Conservation (phyloP, 1,139 yeast species). For the Pichia norvegensis region DNA sequence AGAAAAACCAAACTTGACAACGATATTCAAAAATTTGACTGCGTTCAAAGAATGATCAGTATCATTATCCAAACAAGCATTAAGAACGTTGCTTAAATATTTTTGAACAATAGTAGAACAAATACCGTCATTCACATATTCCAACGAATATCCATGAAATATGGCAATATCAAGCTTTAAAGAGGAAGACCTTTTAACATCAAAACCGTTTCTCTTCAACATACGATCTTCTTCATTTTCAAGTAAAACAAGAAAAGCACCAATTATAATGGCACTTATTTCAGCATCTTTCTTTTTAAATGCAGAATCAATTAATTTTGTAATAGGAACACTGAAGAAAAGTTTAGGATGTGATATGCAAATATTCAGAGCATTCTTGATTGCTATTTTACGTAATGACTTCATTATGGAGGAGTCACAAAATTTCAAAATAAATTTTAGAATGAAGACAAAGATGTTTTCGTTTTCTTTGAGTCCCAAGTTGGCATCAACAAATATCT, state of each 20-base stretch:
- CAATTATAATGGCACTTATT: constrained; percentile 43
- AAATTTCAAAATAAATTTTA: constrained; percentile 49
- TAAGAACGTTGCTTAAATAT: constrained; percentile 42
- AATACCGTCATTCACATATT: constrained; percentile 55
- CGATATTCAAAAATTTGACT: constrained; percentile 45
- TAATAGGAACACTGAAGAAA: constrained; percentile 48
- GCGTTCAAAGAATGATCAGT: constrained; percentile 39
- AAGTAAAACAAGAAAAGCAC: constrained; percentile 49
- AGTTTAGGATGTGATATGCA: constrained; percentile 57
- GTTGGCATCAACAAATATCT: constrained; percentile 33
- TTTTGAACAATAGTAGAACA: constrained; percentile 67
- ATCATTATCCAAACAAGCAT: constrained; percentile 32
- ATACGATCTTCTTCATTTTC: constrained; percentile 43
- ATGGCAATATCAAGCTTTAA: constrained; percentile 39
- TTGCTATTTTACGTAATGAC: constrained; percentile 40
- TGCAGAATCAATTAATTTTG: constrained; percentile 46
- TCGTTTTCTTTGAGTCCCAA: constrained; percentile 45
- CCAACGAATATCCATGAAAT: constrained; percentile 44
- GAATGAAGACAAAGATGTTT: constrained; percentile 46
- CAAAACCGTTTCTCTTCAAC: constrained; percentile 33
- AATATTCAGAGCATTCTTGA: constrained; percentile 48
- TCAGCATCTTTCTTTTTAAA: constrained; percentile 32
- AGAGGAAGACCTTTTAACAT: constrained; percentile 29
- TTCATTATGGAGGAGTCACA: constrained; percentile 31
- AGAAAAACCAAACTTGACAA: constrained; percentile 59